phyloP scores from a whole-genome alignment of 176 grass and related monocot genomes.

The Juncus inflexus region DNA sequence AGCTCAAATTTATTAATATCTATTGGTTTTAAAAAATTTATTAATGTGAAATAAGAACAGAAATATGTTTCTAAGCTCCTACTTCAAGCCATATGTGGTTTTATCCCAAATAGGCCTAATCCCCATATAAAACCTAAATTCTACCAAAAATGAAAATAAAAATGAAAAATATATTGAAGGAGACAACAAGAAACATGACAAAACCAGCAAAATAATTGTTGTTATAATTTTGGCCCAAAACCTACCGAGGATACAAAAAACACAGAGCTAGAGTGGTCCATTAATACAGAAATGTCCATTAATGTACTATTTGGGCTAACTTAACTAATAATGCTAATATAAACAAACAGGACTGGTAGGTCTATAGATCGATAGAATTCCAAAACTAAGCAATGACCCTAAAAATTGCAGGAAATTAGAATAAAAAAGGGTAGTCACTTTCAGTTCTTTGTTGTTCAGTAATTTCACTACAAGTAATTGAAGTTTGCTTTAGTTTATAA shows the following conservation, averaged over 20 bases:
- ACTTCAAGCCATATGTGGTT: no score
- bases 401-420: no score
- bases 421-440: no score
- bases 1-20: no score
- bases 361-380: not conserved
- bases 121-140: not conserved
- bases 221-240: constrained; percentile 13
- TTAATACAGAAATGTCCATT: not conserved
- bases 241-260: not conserved
- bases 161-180: not conserved
- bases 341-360: not conserved
- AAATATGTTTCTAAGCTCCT: no score
- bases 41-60: no score
- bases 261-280: constrained; percentile 23
- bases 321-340: not conserved
- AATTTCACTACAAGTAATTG: no score
- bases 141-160: not conserved
- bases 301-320: not conserved
- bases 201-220: not conserved
- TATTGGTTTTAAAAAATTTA: no score
- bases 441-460: no score
- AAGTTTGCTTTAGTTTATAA: no score
- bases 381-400: no score
- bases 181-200: constrained; percentile 5
- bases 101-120: no score